phyloP scores from a whole-genome alignment of 352 stramenopile species.

The Phytophthora multivora region DNA sequence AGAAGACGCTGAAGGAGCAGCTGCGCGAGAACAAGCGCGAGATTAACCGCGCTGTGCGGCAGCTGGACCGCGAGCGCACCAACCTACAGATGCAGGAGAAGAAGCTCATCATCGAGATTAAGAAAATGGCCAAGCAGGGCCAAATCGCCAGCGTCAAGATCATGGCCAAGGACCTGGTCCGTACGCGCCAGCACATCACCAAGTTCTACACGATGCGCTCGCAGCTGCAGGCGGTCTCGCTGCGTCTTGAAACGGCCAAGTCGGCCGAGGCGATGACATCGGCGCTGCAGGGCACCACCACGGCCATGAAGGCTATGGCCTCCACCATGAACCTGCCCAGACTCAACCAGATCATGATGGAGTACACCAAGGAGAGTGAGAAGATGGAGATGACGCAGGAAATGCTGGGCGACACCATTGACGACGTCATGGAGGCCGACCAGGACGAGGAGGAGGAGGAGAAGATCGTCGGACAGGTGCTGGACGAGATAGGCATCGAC shows the following conservation, averaged over 20 bases:
- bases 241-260: conserved; percentile 96
- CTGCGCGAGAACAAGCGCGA: conserved; percentile 98
- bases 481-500: conserved; percentile 97
- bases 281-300: conserved; percentile 81
- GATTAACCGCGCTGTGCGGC: conserved; percentile 95
- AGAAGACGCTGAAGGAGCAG: conserved; percentile 90
- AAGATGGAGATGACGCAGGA: conserved; percentile 98
- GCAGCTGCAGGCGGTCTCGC: conserved; percentile 94
- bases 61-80: conserved; percentile 96
- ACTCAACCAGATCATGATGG: conserved; percentile 98
- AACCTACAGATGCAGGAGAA: conserved; percentile 93
- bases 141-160: conserved; percentile 98
- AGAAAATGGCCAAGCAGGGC: conserved; percentile 96
- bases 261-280: conserved; percentile 96
- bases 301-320: conserved; percentile 88
- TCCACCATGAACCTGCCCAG: conserved; percentile 96
- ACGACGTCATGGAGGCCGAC: conserved; percentile 96
- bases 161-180: conserved; percentile 96
- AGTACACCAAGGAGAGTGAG: conserved; percentile 98
- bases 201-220: conserved; percentile 99
- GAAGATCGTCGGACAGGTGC: conserved; percentile 95
- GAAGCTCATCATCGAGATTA: conserved; percentile 97
- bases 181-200: conserved; percentile 95
- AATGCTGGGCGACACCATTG: conserved; percentile 97
- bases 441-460: conserved; percentile 96